These are phyloP conservation scores for Candida boleticola DNA, from an alignment of 805 yeast species.

Conservation along the genomic window DNA sequence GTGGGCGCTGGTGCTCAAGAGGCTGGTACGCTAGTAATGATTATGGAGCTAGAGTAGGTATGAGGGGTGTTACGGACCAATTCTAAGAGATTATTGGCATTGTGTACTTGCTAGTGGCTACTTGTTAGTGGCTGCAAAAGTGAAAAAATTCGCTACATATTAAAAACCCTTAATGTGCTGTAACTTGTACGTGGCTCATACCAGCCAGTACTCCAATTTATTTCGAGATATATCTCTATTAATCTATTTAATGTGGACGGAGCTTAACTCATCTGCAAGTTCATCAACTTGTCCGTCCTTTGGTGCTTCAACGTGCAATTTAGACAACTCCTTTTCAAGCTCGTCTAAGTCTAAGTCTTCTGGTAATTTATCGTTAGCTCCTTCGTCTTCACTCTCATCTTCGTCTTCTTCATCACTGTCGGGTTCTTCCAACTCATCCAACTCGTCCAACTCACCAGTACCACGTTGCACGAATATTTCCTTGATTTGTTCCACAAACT, in stretches of 20 bases:
- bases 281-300: constrained; percentile 50
- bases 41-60: too few relatives aligned
- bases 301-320: constrained; percentile 41
- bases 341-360: constrained; percentile 51
- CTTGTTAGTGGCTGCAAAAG: too few relatives aligned
- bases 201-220: too few relatives aligned
- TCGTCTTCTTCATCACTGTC: constrained; percentile 70
- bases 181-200: too few relatives aligned
- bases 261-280: constrained; percentile 58
- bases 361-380: constrained; percentile 43
- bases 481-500: constrained; percentile 57
- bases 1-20: too few relatives aligned
- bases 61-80: too few relatives aligned
- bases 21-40: too few relatives aligned
- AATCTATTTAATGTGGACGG: constrained; percentile 41
- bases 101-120: too few relatives aligned
- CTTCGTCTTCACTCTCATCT: constrained; percentile 52
- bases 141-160: too few relatives aligned
- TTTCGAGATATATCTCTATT: background rate
- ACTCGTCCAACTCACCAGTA: constrained; percentile 81
- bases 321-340: constrained; percentile 54
- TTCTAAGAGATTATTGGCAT: too few relatives aligned
- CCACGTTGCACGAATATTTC: constrained; percentile 70
- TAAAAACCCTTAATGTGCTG: too few relatives aligned
- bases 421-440: constrained; percentile 90